phyloP scores from a whole-genome alignment of 768 basidiomycete genomes.

The Tylopilus plumbeoviolaceoides region DNA sequence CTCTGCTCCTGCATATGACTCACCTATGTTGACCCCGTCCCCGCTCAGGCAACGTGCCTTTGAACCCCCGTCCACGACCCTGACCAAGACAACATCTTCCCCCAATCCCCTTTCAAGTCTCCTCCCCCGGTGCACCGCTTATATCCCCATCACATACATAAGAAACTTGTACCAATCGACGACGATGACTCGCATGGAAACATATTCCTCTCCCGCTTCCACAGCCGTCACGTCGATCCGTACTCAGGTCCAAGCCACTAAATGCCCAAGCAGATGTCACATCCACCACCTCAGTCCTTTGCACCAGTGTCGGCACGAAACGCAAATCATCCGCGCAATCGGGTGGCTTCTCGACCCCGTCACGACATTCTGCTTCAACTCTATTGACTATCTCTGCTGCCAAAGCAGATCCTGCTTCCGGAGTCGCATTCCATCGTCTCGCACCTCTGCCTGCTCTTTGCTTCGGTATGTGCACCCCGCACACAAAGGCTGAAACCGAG shows the following conservation, averaged over 20 bases:
- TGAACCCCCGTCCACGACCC: constrained; percentile 26
- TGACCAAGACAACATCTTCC: constrained; percentile 50
- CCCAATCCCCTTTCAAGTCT: constrained; percentile 49
- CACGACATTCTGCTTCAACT: constrained; percentile 42
- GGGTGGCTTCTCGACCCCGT: constrained; percentile 53
- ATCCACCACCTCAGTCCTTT: too few species aligned
- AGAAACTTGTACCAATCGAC: constrained; percentile 31
- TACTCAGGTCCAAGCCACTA: constrained; percentile 29
- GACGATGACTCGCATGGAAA: constrained; percentile 59
- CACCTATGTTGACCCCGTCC: constrained; percentile 63
- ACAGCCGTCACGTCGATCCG: constrained; percentile 38
- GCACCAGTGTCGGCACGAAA: too few species aligned
- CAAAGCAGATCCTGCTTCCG: constrained; percentile 30
- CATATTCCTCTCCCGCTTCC: constrained; percentile 43
- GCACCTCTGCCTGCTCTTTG: constrained; percentile 32
- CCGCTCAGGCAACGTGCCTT: constrained; percentile 48
- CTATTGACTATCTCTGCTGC: constrained; percentile 36
- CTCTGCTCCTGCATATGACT: constrained; percentile 39
- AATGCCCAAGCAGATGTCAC: too few species aligned
- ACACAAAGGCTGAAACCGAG: constrained; percentile 35
- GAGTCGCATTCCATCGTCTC: constrained; percentile 33
- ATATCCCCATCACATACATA: constrained; percentile 41
- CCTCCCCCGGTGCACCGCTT: constrained; percentile 41
- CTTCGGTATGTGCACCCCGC: constrained; percentile 27
- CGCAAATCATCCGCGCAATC: constrained; percentile 40